Evolutionary conservation across 768 basidiomycete genomes (phyloP).

Genomic region (Paxillus rubicundulus): DNA sequence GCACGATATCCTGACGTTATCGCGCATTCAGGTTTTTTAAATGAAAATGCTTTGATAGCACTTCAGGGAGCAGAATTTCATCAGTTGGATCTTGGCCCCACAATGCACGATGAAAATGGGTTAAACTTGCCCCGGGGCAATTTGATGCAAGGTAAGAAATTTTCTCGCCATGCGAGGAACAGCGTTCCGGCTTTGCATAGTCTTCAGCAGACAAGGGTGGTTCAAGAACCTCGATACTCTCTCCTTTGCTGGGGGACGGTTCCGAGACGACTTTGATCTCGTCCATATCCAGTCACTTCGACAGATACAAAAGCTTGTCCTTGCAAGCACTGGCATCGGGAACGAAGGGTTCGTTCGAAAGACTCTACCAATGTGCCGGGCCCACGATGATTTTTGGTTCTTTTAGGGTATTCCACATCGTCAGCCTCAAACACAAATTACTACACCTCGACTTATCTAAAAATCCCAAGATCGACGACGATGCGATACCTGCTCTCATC

Average conservation of each 20-base stretch:
- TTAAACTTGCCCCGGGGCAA: conserved; percentile 47
- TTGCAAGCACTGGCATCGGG: conserved; percentile 54
- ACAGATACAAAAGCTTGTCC: conserved; percentile 42
- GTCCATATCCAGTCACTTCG: conserved; percentile 53
- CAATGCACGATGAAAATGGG: conserved; percentile 46
- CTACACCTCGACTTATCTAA: conserved; percentile 48
- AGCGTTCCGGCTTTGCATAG: conserved; percentile 29
- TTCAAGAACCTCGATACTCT: conserved; percentile 51
- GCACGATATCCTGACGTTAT: conserved; percentile 18
- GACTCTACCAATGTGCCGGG: neutral
- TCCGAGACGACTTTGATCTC: conserved; percentile 48
- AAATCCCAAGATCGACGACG: conserved; percentile 55
- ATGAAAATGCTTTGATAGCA: conserved; percentile 40
- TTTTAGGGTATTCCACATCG: conserved; percentile 54
- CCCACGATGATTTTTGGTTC: conserved; percentile 3
- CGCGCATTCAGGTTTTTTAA: conserved; percentile 43
- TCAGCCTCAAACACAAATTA: conserved; percentile 54
- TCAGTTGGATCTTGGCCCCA: conserved; percentile 44
- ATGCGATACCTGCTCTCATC: conserved; percentile 53
- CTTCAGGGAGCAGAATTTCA: conserved; percentile 47
- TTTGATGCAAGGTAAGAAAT: conserved; percentile 40
- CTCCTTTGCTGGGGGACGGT: conserved; percentile 43
- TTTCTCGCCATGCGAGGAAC: neutral
- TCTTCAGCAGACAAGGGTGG: conserved; percentile 48
- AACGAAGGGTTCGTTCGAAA: conserved; percentile 54